These are phyloP conservation scores for Trichoderma atroviride DNA, from an alignment of 2,329 filamentous ascomycete genomes.

Conservation along the genomic window DNA sequence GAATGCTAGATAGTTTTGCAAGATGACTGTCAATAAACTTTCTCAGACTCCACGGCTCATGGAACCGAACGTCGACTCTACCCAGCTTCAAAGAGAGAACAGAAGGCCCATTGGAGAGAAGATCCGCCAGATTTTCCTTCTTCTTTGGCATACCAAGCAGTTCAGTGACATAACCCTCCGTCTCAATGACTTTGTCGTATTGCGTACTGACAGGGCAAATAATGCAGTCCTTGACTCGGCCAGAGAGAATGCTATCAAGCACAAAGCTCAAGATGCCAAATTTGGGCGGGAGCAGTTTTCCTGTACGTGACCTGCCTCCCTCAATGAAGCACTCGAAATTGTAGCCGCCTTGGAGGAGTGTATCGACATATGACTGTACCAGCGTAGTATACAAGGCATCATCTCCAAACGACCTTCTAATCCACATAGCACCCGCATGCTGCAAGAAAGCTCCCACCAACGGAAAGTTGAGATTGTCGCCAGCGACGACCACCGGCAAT, in stretches of 20 bases:
- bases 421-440: slow-evolving; percentile 97
- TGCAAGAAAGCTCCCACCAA: slow-evolving; percentile 88
- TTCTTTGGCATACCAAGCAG: slow-evolving; percentile 92
- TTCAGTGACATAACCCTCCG: slow-evolving; percentile 94
- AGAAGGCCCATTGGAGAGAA: slow-evolving; percentile 81
- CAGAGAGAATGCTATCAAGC: slow-evolving; percentile 85
- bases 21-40: slow-evolving; percentile 80
- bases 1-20: slow-evolving; percentile 50
- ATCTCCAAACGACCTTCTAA: slow-evolving; percentile 87
- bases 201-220: slow-evolving; percentile 96
- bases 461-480: slow-evolving; percentile 95
- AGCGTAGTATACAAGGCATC: slow-evolving; percentile 87
- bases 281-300: slow-evolving; percentile 90
- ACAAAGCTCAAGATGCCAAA: slow-evolving; percentile 94
- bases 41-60: slow-evolving; percentile 91
- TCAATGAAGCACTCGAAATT: slow-evolving; percentile 99
- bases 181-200: slow-evolving; percentile 99
- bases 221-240: slow-evolving; percentile 84
- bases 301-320: slow-evolving; percentile 87
- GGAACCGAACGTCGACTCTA: slow-evolving; percentile 91
- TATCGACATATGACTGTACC: slow-evolving; percentile 97
- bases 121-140: slow-evolving; percentile 89
- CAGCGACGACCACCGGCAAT: slow-evolving; percentile 87
- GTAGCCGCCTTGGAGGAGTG: slow-evolving; percentile 82
- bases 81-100: slow-evolving; percentile 87